A percentile compares a stretch with the other conserved stretches of the same genome.
phyloP scores from a whole-genome alignment of 257 asterid species.

The Primulina huaijiensis region DNA sequence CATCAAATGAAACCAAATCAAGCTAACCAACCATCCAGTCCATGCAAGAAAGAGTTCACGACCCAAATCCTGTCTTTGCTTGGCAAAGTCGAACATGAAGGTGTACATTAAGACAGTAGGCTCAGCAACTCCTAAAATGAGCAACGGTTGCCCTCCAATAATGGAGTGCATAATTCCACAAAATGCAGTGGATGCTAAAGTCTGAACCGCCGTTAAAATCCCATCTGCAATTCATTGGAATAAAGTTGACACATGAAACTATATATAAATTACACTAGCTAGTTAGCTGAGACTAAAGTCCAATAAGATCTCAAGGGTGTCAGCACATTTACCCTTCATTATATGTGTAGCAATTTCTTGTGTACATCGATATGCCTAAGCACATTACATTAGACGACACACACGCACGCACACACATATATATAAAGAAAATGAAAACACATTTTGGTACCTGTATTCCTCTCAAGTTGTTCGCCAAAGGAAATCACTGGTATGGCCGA shows the following conservation, averaged over 20 bases:
- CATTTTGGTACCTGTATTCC: conserved; percentile 51
- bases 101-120: conserved; percentile 98
- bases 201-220: conserved; percentile 83
- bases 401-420: not conserved
- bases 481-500: conserved; percentile 88
- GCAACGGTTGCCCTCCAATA: conserved; percentile 92
- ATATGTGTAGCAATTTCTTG: not conserved
- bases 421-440: not conserved
- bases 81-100: conserved; percentile 87
- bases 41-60: conserved; percentile 81
- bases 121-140: conserved; percentile 91
- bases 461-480: conserved; percentile 80
- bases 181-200: conserved; percentile 80
- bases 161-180: conserved; percentile 90
- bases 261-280: not conserved
- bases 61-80: conserved; percentile 71
- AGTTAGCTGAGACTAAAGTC: not conserved
- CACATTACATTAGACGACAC: no score
- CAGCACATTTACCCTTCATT: conserved; percentile 10
- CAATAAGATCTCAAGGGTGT: conserved; percentile 4
- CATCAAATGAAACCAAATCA: not conserved
- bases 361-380: not conserved
- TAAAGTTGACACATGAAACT: not conserved
- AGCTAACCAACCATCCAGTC: conserved; percentile 95
- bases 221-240: conserved; percentile 56